Evolutionary conservation across 805 yeast species (phyloP), one percentile per base, ranked within the genome.

Genomic region (Kuraishia piskuri): DNA sequence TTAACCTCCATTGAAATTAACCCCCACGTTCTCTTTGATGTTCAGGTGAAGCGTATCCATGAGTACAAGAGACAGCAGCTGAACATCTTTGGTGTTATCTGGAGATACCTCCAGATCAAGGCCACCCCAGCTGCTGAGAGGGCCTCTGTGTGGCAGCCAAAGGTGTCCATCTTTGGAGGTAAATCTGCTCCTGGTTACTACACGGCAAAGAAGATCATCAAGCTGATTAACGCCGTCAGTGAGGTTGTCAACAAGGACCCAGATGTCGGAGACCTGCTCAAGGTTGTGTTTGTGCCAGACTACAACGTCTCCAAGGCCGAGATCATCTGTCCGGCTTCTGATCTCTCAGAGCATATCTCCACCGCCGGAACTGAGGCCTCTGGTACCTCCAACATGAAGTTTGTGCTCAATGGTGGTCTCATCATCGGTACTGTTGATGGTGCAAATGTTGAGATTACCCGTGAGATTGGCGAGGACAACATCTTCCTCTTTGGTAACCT

Each of bases 331-430:
- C 96, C 97, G 23, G 97, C 92, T 21, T 84, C 92, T 48, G 97
- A 90, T 68, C 75, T 90, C 62, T 86, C 94, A 49, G 94, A 90
- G 72, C 97, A 90, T 72, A 90, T 90, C 59, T 90, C 97, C 14
- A 90, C 97, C 47, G 97, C 97, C 8, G 97, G 97, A 61, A 90
- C 97, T 25, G 97, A 90, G 68, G 97, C 96, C 22, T 86, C 95
- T 0, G 97, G 97, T 65, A 90, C 97, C 36, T 88, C 96, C 37
- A 90, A 90, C 74, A 90, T 90, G 97, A 90, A 90, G 73, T 90
- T 90, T 67, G 96, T 90, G 22, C 75, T 90, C 71, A 90, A 90
- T 65, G 97, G 97, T 70, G 97, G 97, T 51, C 78, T 90, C 58
- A 88, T 90, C 61, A 84, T 90, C 58, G 97, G 97, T 67, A 91